Evolutionary conservation across 345 rosid species (phyloP).

Genomic region (Syzygium aqueum): DNA sequence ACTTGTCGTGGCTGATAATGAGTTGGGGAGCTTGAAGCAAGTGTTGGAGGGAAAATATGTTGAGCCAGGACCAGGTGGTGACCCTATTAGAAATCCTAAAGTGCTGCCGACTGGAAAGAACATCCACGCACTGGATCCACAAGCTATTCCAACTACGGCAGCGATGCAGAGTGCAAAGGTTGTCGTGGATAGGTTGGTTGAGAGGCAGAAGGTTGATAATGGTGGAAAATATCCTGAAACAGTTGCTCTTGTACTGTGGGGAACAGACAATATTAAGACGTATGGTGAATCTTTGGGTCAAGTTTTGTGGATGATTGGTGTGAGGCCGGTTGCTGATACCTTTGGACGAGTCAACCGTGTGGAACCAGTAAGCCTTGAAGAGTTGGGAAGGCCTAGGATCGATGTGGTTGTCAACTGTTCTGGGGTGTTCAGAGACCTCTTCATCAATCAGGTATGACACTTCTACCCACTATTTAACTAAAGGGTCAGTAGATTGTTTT

Average conservation of each 20-base stretch:
- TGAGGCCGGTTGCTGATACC: constrained; percentile 77
- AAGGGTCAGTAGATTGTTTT: neutral
- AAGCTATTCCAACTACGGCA: constrained; percentile 92
- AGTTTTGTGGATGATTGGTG: constrained; percentile 99
- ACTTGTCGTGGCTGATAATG: constrained; percentile 90
- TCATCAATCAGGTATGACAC: constrained; percentile 76
- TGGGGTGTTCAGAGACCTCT: constrained; percentile 95
- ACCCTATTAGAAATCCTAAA: constrained; percentile 95
- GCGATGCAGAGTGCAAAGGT: constrained; percentile 95
- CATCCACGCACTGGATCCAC: constrained; percentile 97
- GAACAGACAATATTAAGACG: constrained; percentile 96
- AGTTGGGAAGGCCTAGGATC: constrained; percentile 96
- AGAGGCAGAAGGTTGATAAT: constrained; percentile 82
- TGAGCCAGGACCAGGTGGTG: constrained; percentile 99
- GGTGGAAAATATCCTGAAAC: constrained; percentile 95
- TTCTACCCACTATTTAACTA: neutral
- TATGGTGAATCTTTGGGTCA: constrained; percentile 97
- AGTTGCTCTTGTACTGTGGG: constrained; percentile 92
- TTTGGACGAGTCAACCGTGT: constrained; percentile 92
- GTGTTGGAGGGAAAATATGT: constrained; percentile 93
- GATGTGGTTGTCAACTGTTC: constrained; percentile 99
- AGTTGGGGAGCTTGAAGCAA: constrained; percentile 84
- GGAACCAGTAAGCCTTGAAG: constrained; percentile 85
- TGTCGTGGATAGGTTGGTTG: constrained; percentile 82
- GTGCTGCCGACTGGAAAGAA: constrained; percentile 97